Percentiles rank a stretch among this genome's conserved stretches.
These are phyloP conservation scores for Pilatotrama ljubarskyi DNA, from an alignment of 768 basidiomycete genomes.

Conservation along the genomic window DNA sequence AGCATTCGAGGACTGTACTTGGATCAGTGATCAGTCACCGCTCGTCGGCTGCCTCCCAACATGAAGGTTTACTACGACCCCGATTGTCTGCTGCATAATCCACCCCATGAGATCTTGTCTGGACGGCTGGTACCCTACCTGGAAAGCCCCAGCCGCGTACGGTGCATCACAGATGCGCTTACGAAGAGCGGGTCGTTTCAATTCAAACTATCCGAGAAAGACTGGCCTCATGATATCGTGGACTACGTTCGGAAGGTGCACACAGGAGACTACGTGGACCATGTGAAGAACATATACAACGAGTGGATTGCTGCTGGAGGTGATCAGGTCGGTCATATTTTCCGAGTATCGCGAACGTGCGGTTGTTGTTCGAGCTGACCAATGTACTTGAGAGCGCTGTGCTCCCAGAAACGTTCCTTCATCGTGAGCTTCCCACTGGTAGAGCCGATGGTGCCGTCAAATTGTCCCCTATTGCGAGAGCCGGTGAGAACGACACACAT, in stretches of 20 bases:
- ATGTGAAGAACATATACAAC: constrained; percentile 31
- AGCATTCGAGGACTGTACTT: not conserved
- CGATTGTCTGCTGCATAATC: constrained; percentile 31
- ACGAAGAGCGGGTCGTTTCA: constrained; percentile 15
- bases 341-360: too few species aligned
- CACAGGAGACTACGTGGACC: constrained; percentile 27
- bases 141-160: constrained; percentile 33
- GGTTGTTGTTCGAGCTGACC: too few species aligned
- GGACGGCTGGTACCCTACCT: constrained; percentile 30
- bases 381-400: constrained; percentile 26
- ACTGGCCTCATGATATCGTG: constrained; percentile 9
- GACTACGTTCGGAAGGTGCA: constrained; percentile 28
- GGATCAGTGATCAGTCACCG: not conserved
- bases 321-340: constrained; percentile 18
- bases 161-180: constrained; percentile 27
- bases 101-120: constrained; percentile 33
- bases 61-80: constrained; percentile 29
- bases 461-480: constrained; percentile 26
- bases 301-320: constrained; percentile 33
- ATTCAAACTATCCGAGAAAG: constrained; percentile 1
- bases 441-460: not conserved
- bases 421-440: constrained; percentile 21
- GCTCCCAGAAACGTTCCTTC: constrained; percentile 35
- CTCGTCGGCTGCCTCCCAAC: not conserved
- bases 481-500: constrained; percentile 18